phyloP scores from a whole-genome alignment of 2,329 filamentous ascomycete species.

The Knufia petricola region DNA sequence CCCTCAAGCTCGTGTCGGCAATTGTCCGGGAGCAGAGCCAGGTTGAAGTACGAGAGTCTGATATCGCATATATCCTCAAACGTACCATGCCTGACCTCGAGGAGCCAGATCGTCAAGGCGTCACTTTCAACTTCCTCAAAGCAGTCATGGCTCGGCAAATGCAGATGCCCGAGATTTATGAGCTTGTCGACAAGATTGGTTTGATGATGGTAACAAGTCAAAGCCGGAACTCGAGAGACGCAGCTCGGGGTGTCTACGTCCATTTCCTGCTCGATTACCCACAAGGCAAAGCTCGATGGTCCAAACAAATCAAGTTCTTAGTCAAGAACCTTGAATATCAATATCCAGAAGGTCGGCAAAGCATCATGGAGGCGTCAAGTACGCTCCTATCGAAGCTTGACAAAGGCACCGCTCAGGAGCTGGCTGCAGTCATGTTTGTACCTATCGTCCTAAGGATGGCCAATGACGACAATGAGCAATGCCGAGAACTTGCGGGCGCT shows the following conservation, averaged over 20 bases:
- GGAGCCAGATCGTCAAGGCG: slow-evolving; percentile 81
- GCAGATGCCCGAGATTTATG: slow-evolving; percentile 79
- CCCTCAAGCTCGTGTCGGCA: slow-evolving; percentile 76
- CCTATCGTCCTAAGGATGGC: slow-evolving; percentile 75
- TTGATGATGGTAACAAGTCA: slow-evolving; percentile 95
- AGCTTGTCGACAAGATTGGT: slow-evolving; percentile 79
- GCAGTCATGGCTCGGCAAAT: slow-evolving; percentile 77
- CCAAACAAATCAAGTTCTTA: slow-evolving; percentile 80
- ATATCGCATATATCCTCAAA: slow-evolving; percentile 71
- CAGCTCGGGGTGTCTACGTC: slow-evolving; percentile 81
- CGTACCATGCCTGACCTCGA: slow-evolving; percentile 82
- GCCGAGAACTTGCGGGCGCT: slow-evolving; percentile 68
- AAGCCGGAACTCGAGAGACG: slow-evolving; percentile 74
- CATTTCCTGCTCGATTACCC: slow-evolving; percentile 93
- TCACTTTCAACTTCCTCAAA: slow-evolving; percentile 89
- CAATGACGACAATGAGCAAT: slow-evolving; percentile 81
- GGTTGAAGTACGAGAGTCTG: slow-evolving; percentile 66
- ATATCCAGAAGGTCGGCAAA: slow-evolving; percentile 76
- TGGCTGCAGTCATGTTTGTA: slow-evolving; percentile 72
- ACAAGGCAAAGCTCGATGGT: slow-evolving; percentile 79
- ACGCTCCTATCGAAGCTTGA: slow-evolving; percentile 77
- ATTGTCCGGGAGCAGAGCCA: slow-evolving; percentile 72
- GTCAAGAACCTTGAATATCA: slow-evolving; percentile 86
- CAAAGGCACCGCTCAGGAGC: slow-evolving; percentile 70
- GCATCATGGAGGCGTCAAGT: slow-evolving; percentile 85